Evolutionary conservation across 805 yeast species (phyloP), one percentile per base, ranked within the genome.

Genomic region (Yarrowia phangngaensis): DNA sequence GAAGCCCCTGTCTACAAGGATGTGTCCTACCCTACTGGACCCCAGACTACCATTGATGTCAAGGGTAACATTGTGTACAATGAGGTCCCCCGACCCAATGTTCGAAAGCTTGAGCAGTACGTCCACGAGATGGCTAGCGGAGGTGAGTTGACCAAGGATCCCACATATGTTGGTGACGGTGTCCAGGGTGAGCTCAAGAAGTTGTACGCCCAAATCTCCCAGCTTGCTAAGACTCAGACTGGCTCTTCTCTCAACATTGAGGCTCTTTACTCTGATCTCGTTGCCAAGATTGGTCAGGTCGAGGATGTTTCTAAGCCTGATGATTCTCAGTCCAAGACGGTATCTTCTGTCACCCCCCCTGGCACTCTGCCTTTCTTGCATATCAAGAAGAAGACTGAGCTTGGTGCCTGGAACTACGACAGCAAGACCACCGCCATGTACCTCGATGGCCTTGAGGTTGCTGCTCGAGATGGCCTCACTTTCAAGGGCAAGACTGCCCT

Each of bases 61-160:
- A 86, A 82, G 71, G 98, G 98, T 68, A 84, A 80, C 64, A 78
- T 92, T 62, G 75, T 72, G 52, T 92, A 87, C 69, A 73, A 79
- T 53, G 98, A 92, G 72, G 82, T 75, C 54, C 80, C 86, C 64
- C 84, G 95, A 69, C 85, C 89, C 41, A 78, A 90, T 54, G 94
- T 89, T 55, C 82, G 97, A 70, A 92, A 92, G 67, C 76, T 92
- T 55, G 96, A 92, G 70, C 90, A 89, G 66, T 92, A 92, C 66
- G 97, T 92, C 56, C 77, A 80, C 64, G 95, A 86, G 68, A 89
- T 92, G 97, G 95, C 97, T 48, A 81, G 78, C 62, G 98, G 98
- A 70, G 89, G 95, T 59, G 80, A 79, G 56, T 69, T 86, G 62
- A 85, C 97, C 52, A 65, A 69, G 35, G 82, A 84, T 62, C 86